Conservation (phyloP, 805 yeast genomes). For the Starmerella vaccinii region DNA sequence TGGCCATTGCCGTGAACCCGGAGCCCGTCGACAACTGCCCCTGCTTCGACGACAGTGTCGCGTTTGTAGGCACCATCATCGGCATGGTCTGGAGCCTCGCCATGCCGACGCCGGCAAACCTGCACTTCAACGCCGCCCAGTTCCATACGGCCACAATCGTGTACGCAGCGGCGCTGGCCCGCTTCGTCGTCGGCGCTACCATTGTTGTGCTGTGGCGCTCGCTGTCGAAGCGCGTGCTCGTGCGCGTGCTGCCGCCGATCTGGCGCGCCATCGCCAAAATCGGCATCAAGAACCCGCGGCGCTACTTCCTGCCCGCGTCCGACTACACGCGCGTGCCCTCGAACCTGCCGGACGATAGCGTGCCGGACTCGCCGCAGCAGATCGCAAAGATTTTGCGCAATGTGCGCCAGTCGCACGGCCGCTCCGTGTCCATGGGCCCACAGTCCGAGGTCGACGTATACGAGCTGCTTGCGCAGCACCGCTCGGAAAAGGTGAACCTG, state of each 20-base stretch:
- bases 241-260: conserved; percentile 48
- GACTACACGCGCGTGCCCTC: conserved; percentile 30
- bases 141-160: conserved; percentile 33
- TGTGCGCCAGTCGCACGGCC: conserved; percentile 24
- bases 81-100: conserved; percentile 39
- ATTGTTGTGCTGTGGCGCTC: conserved; percentile 65
- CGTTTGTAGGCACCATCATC: conserved; percentile 71
- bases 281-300: conserved; percentile 36
- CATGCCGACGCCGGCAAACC: background rate
- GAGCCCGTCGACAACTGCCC: conserved; percentile 91
- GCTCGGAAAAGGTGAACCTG: conserved; percentile 18
- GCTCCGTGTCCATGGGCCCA: conserved; percentile 35
- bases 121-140: background rate
- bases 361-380: conserved; percentile 31
- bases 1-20: conserved; percentile 32
- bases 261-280: conserved; percentile 35
- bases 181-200: conserved; percentile 54
- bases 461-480: conserved; percentile 27
- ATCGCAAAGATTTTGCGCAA: conserved; percentile 28
- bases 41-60: conserved; percentile 89
- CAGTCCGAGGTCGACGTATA: conserved; percentile 36
- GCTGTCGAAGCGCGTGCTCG: conserved; percentile 56
- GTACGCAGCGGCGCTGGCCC: conserved; percentile 27
- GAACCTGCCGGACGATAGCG: conserved; percentile 21
- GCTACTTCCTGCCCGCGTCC: conserved; percentile 32